These are phyloP conservation scores for Lachnellula subtilissima DNA, from an alignment of 2,329 filamentous ascomycete species.

Conservation along the genomic window DNA sequence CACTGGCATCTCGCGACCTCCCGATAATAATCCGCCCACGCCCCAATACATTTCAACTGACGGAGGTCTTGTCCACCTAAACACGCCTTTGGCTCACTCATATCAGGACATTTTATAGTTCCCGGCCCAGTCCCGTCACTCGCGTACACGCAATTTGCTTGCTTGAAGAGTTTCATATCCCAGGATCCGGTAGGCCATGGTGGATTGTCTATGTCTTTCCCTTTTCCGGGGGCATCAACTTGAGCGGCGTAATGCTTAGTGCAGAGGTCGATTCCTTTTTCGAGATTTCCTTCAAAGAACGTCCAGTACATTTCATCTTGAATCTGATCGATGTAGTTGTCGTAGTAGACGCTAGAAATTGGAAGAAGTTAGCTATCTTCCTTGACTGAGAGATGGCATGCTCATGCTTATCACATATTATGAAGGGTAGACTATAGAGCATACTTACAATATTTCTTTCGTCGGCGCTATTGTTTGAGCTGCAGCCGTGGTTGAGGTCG, in stretches of 20 bases:
- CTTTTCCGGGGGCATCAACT: background rate
- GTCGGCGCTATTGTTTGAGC: background rate
- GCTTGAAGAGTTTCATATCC: too few relatives aligned
- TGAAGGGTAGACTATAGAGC: background rate
- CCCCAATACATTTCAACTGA: too few relatives aligned
- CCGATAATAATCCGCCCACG: too few relatives aligned
- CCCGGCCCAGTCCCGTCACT: too few relatives aligned
- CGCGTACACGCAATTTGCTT: too few relatives aligned
- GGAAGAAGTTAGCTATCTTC: too few relatives aligned
- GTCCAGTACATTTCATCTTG: background rate
- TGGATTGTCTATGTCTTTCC: background rate
- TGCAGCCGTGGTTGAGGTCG: background rate
- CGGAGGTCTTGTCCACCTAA: too few relatives aligned
- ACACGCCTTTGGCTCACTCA: too few relatives aligned
- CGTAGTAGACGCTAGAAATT: background rate
- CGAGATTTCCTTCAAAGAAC: background rate
- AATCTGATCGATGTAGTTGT: background rate
- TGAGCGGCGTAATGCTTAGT: background rate
- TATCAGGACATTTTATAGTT: too few relatives aligned
- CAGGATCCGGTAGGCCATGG: too few relatives aligned
- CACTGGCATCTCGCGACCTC: too few relatives aligned
- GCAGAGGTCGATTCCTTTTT: background rate
- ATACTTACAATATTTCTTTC: background rate
- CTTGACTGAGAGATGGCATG: too few relatives aligned
- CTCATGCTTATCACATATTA: background rate